Conservation (phyloP, 2,329 filamentous ascomycete genomes). For the Beauveria pseudobassiana region DNA sequence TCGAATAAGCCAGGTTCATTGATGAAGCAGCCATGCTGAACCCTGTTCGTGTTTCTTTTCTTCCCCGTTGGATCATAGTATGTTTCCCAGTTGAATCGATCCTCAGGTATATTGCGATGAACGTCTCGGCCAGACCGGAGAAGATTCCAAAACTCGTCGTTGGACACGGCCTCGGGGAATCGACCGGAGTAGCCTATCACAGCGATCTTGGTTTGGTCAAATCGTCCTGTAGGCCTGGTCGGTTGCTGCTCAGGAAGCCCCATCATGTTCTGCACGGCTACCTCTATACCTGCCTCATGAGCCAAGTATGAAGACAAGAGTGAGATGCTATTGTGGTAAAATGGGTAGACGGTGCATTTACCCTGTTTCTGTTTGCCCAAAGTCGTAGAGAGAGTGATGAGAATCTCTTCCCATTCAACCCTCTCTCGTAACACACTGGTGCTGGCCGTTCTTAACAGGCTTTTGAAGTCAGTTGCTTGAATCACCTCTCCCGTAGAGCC, state of each 20-base stretch:
- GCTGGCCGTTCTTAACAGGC: neutral
- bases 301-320: neutral
- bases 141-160: slow-evolving; percentile 53
- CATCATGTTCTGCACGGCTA: neutral
- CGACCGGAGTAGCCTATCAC: slow-evolving; percentile 60
- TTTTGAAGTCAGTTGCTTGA: neutral
- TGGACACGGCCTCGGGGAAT: slow-evolving; percentile 33
- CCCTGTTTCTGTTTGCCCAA: neutral
- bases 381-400: neutral
- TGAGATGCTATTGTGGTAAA: neutral
- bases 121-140: slow-evolving; percentile 61
- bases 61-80: slow-evolving; percentile 63
- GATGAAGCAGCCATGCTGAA: slow-evolving; percentile 22
- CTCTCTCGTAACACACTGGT: neutral
- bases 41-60: slow-evolving; percentile 26
- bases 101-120: slow-evolving; percentile 52
- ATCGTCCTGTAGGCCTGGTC: neutral
- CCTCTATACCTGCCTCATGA: neutral
- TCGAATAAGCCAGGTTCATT: slow-evolving; percentile 67
- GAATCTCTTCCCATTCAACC: neutral
- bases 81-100: slow-evolving; percentile 46
- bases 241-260: neutral
- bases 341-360: neutral
- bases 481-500: neutral
- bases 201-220: slow-evolving; percentile 53